phyloP scores from a whole-genome alignment of 2,329 filamentous ascomycete genomes.

The Basipetospora chlamydospora region DNA sequence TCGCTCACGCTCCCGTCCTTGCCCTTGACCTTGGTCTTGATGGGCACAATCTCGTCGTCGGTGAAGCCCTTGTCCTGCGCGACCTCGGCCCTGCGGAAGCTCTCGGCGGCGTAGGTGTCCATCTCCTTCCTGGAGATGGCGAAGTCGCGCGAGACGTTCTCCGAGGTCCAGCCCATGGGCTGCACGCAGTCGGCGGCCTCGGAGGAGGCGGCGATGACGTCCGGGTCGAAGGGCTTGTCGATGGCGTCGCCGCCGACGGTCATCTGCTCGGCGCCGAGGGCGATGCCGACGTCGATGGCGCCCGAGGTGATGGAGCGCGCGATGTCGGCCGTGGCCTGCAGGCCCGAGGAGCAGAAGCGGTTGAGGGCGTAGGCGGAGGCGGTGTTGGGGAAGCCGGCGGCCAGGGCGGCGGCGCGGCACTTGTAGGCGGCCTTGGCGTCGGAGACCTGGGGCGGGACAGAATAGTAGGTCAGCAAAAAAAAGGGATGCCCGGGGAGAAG shows the following conservation, averaged over 20 bases:
- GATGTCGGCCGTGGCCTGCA: conserved; percentile 91
- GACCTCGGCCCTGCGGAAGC: conserved; percentile 71
- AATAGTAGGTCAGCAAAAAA: neutral
- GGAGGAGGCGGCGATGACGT: conserved; percentile 55
- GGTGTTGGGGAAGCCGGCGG: conserved; percentile 89
- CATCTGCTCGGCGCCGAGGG: conserved; percentile 85
- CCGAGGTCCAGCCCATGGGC: conserved; percentile 96
- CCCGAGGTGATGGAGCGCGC: conserved; percentile 72
- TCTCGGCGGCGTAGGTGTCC: conserved; percentile 76
- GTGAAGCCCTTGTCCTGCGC: conserved; percentile 88
- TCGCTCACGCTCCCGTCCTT: conserved; percentile 66
- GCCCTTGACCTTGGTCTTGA: conserved; percentile 69
- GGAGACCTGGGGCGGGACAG: conserved; percentile 43
- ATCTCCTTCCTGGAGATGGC: conserved; percentile 65
- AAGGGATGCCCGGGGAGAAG: neutral
- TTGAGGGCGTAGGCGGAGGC: conserved; percentile 70
- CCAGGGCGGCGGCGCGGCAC: conserved; percentile 72
- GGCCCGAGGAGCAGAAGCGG: conserved; percentile 92
- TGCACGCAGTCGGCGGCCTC: conserved; percentile 77
- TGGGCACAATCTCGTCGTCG: conserved; percentile 86
- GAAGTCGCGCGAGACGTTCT: conserved; percentile 91
- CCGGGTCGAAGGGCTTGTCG: conserved; percentile 60
- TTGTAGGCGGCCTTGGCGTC: conserved; percentile 84
- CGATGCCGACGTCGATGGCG: conserved; percentile 75
- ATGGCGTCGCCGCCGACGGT: conserved; percentile 55